Base-by-base conservation (phyloP, 225 moss, liverwort and hornwort genomes). In the Sphagnum contortum region DNA sequence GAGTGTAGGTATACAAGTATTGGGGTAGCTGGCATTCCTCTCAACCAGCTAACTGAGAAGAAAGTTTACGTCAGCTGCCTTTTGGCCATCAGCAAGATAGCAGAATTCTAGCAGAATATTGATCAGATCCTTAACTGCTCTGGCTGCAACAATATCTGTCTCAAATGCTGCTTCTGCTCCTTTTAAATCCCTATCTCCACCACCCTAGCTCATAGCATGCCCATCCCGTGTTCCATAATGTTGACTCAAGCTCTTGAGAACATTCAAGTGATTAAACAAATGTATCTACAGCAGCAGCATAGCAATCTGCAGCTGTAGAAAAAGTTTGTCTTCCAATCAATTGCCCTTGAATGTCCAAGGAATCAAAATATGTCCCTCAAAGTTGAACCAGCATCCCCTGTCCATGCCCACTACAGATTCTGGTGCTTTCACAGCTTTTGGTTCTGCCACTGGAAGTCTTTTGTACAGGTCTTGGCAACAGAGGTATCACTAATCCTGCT, bases 151-250 rank as follows among this genome's bases (percentile, higher is more conserved):
- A 54, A 98, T 83, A 62, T 93, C 91, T 47, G 77, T 64, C 61
- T 79, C 79, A 11, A 93, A 93, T 3, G 98, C 81, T 55, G 68
- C 81, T 76, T 93, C 88, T 1, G 93, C 98, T 59, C 72, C 71
- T 62, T 87, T 91, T 11, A 81, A 89, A 12, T 80, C 70, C 64
- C 91, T 91, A 46, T 82, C 90, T 82, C 71, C 79, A 73, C 2
- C 93, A 80, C 44, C 98, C 93, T 45, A 93, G 74, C 79, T 98
- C 93, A 63, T 98, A 93, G 75, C 85, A 91, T 68, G 77, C 82
- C 98, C 98, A 93, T 7, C 93, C 98, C 64, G 90, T 98, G 82
- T 88, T 98, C 12, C 87, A 69, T 0, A 88, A 71, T 48, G 79
- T 81, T 55, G 60, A 70, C 52, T 92, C 93, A 49, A 79, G 71